Evolutionary conservation across 179 eudicot species (phyloP), one percentile per base, ranked within the genome.

Genomic region (Carnegiea gigantea): DNA sequence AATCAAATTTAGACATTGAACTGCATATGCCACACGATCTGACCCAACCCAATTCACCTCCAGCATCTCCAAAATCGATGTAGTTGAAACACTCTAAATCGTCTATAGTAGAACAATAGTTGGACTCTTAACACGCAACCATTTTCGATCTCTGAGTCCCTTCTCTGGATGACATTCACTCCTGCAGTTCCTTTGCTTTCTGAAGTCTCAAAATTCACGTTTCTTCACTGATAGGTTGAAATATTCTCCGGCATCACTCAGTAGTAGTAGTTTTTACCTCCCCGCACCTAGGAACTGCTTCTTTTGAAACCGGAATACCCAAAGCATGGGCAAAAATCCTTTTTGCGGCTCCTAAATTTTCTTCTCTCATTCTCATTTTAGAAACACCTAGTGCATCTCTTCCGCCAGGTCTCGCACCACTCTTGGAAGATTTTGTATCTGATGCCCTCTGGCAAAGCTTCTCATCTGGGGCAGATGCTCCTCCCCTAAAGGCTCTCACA

Each of bases 261-360:
- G 20, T 20, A 64, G 26, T 26, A 10, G 51, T 28, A 10, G 33
- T 70, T 80, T 81, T 85, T 38, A 60, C 79, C 80, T 70, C 84
- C 46, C 83, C 78, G 79, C 40, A 74, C 82, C 76, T 80, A 30
- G 84, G 33, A 33, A 51, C 79, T 33, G 79, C 87, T 0, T 86
- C 89, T 83, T 85, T 92, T 18, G 85, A 83, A 53, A 89, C 80
- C 12, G 83, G 93, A 59, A 82, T 81, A 78, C 98, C 92, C 74
- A 94, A 83, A 38, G 98, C 99, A 82, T 92, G 86, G 72, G 96
- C 96, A 86, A 96, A 94, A 89, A 96, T 90, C 84, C 99, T 90
- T 86, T 90, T 96, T 57, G 98, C 99, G 59, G 99, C 99, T 86
- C 95, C 99, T 70, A 84, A 54, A 64, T 92, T 93, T 88, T 94